Percentiles rank a stretch among this genome's conserved stretches.
Conservation (phyloP, 1,139 yeast species). For the Kluyveromyces sp. region DNA sequence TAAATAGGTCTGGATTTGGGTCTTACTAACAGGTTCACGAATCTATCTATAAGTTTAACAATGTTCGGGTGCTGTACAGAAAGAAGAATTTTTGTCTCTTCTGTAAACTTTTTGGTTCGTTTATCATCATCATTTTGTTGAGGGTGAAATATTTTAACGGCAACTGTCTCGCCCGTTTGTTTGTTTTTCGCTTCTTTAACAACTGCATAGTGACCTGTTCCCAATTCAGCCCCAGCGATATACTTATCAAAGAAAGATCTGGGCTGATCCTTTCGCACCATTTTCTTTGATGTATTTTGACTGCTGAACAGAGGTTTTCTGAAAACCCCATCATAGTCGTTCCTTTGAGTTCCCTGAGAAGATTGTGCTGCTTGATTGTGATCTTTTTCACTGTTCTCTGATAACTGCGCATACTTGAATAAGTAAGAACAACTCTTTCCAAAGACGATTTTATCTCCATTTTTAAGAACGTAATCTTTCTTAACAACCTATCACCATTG, state of each 20-base stretch:
- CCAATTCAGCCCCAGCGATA: constrained; percentile 52
- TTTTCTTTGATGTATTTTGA: constrained; percentile 16
- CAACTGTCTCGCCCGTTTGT: constrained; percentile 51
- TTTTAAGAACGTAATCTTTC: constrained; percentile 42
- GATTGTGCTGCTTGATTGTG: neutral
- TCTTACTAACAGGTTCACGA: constrained; percentile 53
- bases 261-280: constrained; percentile 12
- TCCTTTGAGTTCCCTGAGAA: constrained; percentile 10
- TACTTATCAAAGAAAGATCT: constrained; percentile 53
- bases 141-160: constrained; percentile 73
- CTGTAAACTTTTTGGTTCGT: constrained; percentile 44
- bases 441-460: constrained; percentile 59
- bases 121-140: constrained; percentile 45
- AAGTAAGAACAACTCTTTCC: constrained; percentile 55
- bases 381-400: constrained; percentile 3
- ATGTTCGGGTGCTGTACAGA: constrained; percentile 66
- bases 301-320: constrained; percentile 24
- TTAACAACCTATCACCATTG: constrained; percentile 50
- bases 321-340: constrained; percentile 14
- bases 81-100: constrained; percentile 59
- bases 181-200: constrained; percentile 62
- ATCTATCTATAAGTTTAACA: constrained; percentile 57
- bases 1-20: constrained; percentile 52
- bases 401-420: constrained; percentile 37
- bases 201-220: constrained; percentile 72